A percentile compares a stretch with the other conserved stretches of the same genome.
Conservation (phyloP, 139 green algal species). For the Chlorella ohadii region DNA sequence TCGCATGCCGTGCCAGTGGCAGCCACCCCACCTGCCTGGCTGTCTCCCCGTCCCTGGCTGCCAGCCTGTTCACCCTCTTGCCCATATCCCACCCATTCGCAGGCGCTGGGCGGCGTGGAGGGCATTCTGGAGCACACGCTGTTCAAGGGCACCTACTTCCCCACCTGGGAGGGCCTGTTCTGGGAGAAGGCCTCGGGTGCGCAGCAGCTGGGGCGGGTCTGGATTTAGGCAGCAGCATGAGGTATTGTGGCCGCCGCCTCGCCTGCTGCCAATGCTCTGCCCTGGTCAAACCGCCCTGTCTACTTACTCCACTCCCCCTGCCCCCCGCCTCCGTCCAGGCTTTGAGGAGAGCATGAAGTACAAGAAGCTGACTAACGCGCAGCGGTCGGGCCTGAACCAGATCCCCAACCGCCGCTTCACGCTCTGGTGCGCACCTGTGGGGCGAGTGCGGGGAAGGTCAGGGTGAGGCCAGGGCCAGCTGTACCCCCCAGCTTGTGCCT, state of each 20-base stretch:
- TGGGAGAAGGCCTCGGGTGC: slow-evolving; percentile 95
- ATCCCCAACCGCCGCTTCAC: slow-evolving; percentile 99
- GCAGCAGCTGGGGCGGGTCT: neutral
- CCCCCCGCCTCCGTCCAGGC: slow-evolving; percentile 37
- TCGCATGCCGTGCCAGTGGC: neutral
- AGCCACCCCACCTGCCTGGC: too few species aligned
- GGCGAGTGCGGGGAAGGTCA: too few species aligned
- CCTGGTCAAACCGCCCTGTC: too few species aligned
- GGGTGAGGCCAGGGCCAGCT: too few species aligned
- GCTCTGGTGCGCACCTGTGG: slow-evolving; percentile 76
- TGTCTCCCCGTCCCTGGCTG: neutral
- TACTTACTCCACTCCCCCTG: too few species aligned
- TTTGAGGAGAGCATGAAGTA: slow-evolving; percentile 99
- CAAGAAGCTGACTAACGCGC: slow-evolving; percentile 99
- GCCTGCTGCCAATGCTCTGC: too few species aligned
- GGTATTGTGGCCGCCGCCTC: neutral
- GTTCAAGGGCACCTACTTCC: slow-evolving; percentile 99
- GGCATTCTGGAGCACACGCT: slow-evolving; percentile 99
- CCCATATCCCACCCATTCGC: neutral
- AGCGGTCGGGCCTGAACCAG: slow-evolving; percentile 98
- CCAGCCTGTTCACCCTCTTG: slow-evolving; percentile 54
- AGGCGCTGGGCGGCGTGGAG: slow-evolving; percentile 97
- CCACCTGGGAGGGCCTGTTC: slow-evolving; percentile 99
- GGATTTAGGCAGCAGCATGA: neutral
- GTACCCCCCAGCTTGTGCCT: too few species aligned